Percentiles rank a stretch among this genome's conserved stretches.
These are phyloP conservation scores for Theobroma grandiflorum DNA, from an alignment of 441 rosid species.

Conservation along the genomic window DNA sequence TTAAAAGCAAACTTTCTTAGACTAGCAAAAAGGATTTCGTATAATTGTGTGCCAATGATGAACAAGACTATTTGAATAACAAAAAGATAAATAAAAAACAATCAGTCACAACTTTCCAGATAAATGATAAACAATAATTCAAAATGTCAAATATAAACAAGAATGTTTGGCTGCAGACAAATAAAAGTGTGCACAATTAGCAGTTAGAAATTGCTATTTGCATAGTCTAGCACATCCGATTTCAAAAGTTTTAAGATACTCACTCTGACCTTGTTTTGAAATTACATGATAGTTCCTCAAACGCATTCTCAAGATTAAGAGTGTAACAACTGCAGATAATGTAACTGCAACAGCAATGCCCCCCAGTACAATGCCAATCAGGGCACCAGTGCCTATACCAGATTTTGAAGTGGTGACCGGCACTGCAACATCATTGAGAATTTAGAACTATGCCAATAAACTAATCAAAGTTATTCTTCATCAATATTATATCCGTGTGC, in stretches of 20 bases:
- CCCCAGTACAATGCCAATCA: slow-evolving; percentile 77
- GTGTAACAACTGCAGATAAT: slow-evolving; percentile 71
- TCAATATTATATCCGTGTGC: background rate
- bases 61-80: background rate
- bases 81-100: background rate
- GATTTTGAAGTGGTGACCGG: slow-evolving; percentile 39
- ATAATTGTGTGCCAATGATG: too few species aligned
- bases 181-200: background rate
- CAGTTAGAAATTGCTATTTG: background rate
- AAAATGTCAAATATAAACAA: slow-evolving; percentile 12
- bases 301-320: slow-evolving; percentile 64
- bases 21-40: background rate
- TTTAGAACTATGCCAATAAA: slow-evolving; percentile 21
- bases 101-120: background rate
- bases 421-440: slow-evolving; percentile 45
- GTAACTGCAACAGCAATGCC: slow-evolving; percentile 75
- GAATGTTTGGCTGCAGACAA: background rate
- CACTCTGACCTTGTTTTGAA: slow-evolving; percentile 64
- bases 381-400: slow-evolving; percentile 65
- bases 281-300: slow-evolving; percentile 47
- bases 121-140: background rate
- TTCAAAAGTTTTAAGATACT: slow-evolving; percentile 41
- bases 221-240: background rate
- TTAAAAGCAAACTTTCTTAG: slow-evolving; percentile 27
- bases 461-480: slow-evolving; percentile 7